Base-by-base conservation (phyloP, 2,329 filamentous ascomycete species). In the Acarospora socialis region DNA sequence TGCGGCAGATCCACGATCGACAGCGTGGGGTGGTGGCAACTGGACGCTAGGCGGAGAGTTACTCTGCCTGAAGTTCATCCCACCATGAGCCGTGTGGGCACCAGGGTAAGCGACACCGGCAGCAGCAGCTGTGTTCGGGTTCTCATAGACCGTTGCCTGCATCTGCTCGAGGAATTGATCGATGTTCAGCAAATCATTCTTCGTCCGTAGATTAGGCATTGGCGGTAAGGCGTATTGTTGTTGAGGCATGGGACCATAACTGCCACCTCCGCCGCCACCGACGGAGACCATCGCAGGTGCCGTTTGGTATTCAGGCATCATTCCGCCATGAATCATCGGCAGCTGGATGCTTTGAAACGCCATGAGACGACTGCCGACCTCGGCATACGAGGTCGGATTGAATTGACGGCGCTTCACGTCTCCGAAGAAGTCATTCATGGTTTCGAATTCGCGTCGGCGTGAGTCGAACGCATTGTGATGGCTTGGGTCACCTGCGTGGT, bases 111-210 rank as follows among this genome's bases (percentile, higher is more conserved):
- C 79, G 36, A 92, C 71, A 36, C 81, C 80, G 25, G 79, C 77
- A 8, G 74, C 73, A 2, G 82, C 81, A 19, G 83, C 77, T 30
- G 84, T 77, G 46, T 76, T 81, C 34, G 84, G 77, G 54, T 78
- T 92, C 60, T 95, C 90, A 52, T 95, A 95, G 29, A 95, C 83
- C 27, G 87, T 94, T 42, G 79, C 77, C 59, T 94, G 86, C 67
- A 95, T 87, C 59, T 94, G 83, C 59, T 93, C 84, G 34, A 98
- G 71, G 54, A 95, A 81, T 50, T 84, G 80, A 54, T 95, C 90
- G 49, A 95, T 86, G 53, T 92, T 84, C 53, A 92, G 65, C 25
- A 98, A 66, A 53, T 98, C 90, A 53, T 75, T 84, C 68, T 95
- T 93, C 29, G 86, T 94, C 50, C 87, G 77, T 34, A 92, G 68